These are phyloP conservation scores for Boletus subparvulus DNA, from an alignment of 768 basidiomycete genomes.

Conservation along the genomic window DNA sequence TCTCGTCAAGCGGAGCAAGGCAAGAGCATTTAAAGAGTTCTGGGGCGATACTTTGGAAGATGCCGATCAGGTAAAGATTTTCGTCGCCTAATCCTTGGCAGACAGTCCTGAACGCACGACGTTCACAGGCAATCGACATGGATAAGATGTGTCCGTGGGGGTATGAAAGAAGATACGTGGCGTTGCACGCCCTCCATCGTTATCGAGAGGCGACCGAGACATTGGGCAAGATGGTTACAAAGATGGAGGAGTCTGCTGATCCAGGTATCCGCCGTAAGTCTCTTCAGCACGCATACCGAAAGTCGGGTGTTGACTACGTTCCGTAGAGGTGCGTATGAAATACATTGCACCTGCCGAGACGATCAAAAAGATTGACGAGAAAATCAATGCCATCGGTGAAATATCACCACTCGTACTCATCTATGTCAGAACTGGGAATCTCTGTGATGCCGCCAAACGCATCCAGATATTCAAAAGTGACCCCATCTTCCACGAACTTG, in stretches of 20 bases:
- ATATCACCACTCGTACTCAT: conserved; percentile 3
- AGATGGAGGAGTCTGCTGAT: background rate
- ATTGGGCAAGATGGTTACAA: background rate
- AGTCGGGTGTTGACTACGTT: background rate
- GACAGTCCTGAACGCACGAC: background rate
- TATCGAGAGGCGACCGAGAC: background rate
- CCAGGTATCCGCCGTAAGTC: background rate
- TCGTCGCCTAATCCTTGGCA: background rate
- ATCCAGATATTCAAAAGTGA: background rate
- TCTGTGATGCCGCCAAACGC: background rate
- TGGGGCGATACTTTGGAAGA: background rate
- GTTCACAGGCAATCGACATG: background rate
- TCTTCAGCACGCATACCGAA: background rate
- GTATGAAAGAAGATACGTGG: background rate
- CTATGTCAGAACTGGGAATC: background rate
- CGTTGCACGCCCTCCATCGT: background rate
- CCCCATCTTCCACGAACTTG: background rate
- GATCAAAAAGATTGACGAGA: background rate
- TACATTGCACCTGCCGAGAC: background rate
- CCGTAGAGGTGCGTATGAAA: background rate
- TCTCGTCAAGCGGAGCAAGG: background rate
- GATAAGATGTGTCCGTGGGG: background rate
- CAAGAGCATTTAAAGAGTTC: background rate
- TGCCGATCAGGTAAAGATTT: background rate
- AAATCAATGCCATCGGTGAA: background rate